Percentiles rank a stretch among this genome's conserved stretches.
Conservation (phyloP, 2,329 filamentous ascomycete species). For the Lachnellula cervina region DNA sequence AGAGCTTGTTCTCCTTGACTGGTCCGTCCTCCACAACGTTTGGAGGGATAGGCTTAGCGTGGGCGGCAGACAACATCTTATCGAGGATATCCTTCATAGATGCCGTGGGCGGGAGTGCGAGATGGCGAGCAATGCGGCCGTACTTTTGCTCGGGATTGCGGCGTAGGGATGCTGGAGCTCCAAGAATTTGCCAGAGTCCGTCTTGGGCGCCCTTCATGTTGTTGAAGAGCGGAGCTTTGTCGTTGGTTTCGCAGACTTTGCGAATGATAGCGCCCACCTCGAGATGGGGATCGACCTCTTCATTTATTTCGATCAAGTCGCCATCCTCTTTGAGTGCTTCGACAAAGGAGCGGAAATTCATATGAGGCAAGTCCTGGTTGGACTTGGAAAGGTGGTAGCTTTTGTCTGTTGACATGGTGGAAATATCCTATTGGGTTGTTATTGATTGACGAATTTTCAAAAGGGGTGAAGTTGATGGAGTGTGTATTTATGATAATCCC, state of each 20-base stretch:
- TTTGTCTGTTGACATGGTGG: too few relatives aligned
- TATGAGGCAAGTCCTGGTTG: conserved; percentile 22
- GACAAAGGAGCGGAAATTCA: conserved; percentile 43
- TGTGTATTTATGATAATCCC: too few relatives aligned
- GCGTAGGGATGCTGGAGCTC: conserved; percentile 38
- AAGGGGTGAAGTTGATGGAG: too few relatives aligned
- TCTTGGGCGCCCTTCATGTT: conserved; percentile 43
- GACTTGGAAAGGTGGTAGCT: too few relatives aligned
- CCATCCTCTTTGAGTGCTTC: conserved; percentile 38
- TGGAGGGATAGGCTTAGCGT: conserved; percentile 30
- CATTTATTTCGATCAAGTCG: conserved; percentile 42
- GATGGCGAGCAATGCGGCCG: conserved; percentile 38
- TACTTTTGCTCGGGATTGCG: conserved; percentile 32
- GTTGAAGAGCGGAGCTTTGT: conserved; percentile 47
- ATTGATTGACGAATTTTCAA: too few relatives aligned
- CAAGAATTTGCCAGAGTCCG: conserved; percentile 45
- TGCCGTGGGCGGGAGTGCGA: conserved; percentile 37
- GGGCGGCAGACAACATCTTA: conserved; percentile 38
- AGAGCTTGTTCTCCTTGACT: conserved; percentile 40
- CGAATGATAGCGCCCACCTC: conserved; percentile 45
- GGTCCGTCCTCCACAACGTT: conserved; percentile 34
- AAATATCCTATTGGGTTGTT: too few relatives aligned
- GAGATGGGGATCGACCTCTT: conserved; percentile 40
- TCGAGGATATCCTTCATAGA: conserved; percentile 37
- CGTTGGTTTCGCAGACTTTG: conserved; percentile 40